These are phyloP conservation scores for Jimgerdemannia lactiflua DNA, from an alignment of 192 early-diverging fungal genomes.

Conservation along the genomic window DNA sequence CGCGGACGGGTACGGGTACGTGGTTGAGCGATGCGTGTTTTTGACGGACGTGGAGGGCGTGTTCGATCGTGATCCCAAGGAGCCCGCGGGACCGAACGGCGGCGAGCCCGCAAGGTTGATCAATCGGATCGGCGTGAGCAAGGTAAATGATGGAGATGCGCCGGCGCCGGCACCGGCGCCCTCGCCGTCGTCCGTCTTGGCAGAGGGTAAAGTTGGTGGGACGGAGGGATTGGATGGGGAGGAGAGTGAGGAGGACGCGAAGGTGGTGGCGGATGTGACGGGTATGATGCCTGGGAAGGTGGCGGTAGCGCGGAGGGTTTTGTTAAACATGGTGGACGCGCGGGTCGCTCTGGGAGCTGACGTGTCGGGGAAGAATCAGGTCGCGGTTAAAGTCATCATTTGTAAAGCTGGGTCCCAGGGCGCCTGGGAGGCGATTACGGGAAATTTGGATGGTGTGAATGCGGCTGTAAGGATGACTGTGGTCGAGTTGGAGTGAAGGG, in stretches of 20 bases:
- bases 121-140: neutral
- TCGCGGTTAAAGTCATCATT: neutral
- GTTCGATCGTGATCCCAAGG: constrained; percentile 28
- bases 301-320: neutral
- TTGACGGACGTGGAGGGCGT: constrained; percentile 33
- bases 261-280: neutral
- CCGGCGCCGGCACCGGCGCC: too few relatives aligned
- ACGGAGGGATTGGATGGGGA: neutral
- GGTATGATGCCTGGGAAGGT: neutral
- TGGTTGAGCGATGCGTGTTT: constrained; percentile 22
- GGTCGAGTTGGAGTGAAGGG: neutral
- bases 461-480: neutral
- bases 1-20: neutral
- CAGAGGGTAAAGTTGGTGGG: neutral
- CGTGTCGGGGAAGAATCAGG: neutral
- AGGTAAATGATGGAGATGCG: too few relatives aligned
- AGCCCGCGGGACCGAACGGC: too few relatives aligned
- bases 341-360: too few relatives aligned
- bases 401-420: neutral
- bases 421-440: neutral
- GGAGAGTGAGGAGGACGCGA: neutral
- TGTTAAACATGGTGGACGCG: neutral
- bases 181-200: neutral
- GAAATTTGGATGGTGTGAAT: neutral
- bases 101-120: neutral